Evolutionary conservation across 352 stramenopile genomes (phyloP), one percentile per base, ranked within the genome.

Genomic region (Phytophthora pluvialis): DNA sequence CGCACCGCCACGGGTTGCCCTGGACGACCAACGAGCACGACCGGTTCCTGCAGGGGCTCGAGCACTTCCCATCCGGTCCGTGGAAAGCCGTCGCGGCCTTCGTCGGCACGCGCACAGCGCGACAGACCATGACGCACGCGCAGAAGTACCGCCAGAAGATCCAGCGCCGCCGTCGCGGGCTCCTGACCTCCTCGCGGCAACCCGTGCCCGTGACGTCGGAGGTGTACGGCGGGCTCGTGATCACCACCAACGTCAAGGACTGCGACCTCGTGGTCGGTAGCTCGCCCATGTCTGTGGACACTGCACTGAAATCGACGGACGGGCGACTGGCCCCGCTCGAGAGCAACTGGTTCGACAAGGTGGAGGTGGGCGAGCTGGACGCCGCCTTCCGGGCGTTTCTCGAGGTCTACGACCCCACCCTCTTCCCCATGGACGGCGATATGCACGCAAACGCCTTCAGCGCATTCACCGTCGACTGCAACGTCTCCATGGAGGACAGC

Each of bases 91-190:
- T 88, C 18, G 77, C 81, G 2, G 65, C 59, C 18, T 56, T 77
- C 26, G 70, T 87, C 1, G 64, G 73, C 44, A 88, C 77, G 12
- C 77, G 79, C 28, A 88, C 81, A 5, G 72, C 91, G 12, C 90
- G 94, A n/a, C 95, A 99, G 71, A 98, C 98, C 39, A 86, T 86
- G 42, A 97, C 85, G n/a, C 95, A 98, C 61, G 93, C 93, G 3
- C 93, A 98, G 75, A 98, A 98, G 67, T 98, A 98, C 69, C 80
- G 82, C 47, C 77, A 90, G 65, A 91, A 91, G 69, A 80, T 86
- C 40, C 69, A 73, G 38, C 72, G 80, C 1, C 72, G 78, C 0
- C 77, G 72, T 50, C 73, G 66, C 32, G 77, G 70, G 3, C 60
- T 77, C 25, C 44, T 75, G 33, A 72, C 70, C 12, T 65, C 59